Evolutionary conservation across 352 stramenopile species (phyloP).

Genomic region (Phytophthora meadii): DNA sequence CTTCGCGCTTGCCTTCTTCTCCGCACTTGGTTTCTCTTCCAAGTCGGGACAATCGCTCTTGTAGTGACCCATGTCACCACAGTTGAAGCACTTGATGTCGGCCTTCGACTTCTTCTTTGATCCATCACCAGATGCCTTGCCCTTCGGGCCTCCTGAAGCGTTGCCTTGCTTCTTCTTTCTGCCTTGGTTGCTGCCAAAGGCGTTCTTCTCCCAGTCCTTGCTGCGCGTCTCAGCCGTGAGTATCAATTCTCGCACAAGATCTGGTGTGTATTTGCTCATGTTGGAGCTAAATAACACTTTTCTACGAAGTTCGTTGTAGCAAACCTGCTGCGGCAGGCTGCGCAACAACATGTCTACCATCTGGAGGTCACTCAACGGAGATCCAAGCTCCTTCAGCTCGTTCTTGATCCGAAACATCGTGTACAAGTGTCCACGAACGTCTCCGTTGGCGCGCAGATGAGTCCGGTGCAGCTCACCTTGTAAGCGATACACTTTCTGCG

Average conservation of each 20-base stretch:
- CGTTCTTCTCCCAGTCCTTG: slow-evolving; percentile 2
- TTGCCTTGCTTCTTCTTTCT: slow-evolving; percentile 2
- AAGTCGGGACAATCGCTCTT: neutral
- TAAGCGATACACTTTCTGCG: slow-evolving; percentile 10
- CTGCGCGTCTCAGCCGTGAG: neutral
- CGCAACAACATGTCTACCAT: slow-evolving; percentile 1
- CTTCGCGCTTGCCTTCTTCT: slow-evolving; percentile 6
- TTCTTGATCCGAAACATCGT: slow-evolving; percentile 10
- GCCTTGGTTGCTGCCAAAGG: slow-evolving; percentile 1
- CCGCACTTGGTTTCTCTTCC: neutral
- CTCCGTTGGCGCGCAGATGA: neutral
- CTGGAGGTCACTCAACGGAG: neutral
- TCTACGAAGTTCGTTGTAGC: slow-evolving; percentile 5
- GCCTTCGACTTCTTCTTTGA: neutral
- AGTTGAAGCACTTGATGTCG: slow-evolving; percentile 1
- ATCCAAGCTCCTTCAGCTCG: neutral
- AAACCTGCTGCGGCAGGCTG: neutral
- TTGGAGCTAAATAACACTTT: slow-evolving; percentile 15
- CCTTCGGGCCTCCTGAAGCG: neutral
- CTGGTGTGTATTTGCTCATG: slow-evolving; percentile 8
- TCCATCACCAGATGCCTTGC: neutral
- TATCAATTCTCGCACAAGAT: neutral
- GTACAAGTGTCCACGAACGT: slow-evolving; percentile 1
- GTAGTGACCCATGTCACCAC: neutral
- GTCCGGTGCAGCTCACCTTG: slow-evolving; percentile 6